These are phyloP conservation scores for Sugiyamaella japonica DNA, from an alignment of 1,139 yeast species.

Conservation along the genomic window DNA sequence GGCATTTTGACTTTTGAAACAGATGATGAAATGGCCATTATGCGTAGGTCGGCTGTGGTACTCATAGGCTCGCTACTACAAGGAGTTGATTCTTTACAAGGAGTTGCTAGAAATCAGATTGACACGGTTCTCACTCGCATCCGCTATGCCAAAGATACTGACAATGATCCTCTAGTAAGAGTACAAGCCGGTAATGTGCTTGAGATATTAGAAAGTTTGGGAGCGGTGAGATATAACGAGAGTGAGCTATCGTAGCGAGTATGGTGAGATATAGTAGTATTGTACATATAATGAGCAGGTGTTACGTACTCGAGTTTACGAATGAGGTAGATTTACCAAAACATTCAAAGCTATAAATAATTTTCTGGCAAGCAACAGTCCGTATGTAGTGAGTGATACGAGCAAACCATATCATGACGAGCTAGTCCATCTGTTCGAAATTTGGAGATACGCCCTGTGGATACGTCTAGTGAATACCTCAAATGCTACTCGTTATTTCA, in stretches of 20 bases:
- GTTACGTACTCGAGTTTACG: too few relatives aligned
- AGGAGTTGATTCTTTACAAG: slow-evolving; percentile 38
- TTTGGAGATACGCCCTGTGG: too few relatives aligned
- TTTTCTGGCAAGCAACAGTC: too few relatives aligned
- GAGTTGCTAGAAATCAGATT: slow-evolving; percentile 26
- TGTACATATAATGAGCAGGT: slow-evolving; percentile 7
- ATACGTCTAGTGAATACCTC: too few relatives aligned
- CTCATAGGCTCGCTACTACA: slow-evolving; percentile 62
- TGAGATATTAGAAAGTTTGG: slow-evolving; percentile 16
- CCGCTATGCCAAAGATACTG: slow-evolving; percentile 24
- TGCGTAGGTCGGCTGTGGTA: slow-evolving; percentile 76
- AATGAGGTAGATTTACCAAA: too few relatives aligned
- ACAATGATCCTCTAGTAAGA: slow-evolving; percentile 34
- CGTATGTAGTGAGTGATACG: too few relatives aligned
- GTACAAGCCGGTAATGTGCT: slow-evolving; percentile 31
- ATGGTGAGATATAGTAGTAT: not conserved
- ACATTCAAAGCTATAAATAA: not conserved
- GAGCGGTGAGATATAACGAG: too few relatives aligned
- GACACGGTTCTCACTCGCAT: slow-evolving; percentile 28
- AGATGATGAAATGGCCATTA: slow-evolving; percentile 48
- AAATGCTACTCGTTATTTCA: not conserved
- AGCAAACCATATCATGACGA: too few relatives aligned
- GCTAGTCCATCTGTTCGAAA: too few relatives aligned
- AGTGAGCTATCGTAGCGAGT: too few relatives aligned
- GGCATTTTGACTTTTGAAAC: slow-evolving; percentile 69